Conservation (phyloP, 2,329 filamentous ascomycete genomes). For the Pseudocercospora eumusae region DNA sequence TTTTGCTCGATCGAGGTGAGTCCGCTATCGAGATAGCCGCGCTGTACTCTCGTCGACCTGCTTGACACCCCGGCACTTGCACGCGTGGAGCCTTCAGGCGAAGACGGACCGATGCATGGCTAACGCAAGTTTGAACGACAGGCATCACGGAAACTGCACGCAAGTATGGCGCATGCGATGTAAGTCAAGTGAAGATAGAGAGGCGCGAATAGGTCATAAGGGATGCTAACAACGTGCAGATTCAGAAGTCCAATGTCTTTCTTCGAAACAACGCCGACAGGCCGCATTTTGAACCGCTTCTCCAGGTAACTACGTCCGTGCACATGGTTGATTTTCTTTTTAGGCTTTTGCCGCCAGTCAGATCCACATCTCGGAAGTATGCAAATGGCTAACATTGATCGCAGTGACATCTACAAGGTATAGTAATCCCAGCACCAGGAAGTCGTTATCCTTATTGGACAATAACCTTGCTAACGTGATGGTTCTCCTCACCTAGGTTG, state of each 20-base stretch:
- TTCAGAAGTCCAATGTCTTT: slow-evolving; percentile 98
- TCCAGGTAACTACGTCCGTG: slow-evolving; percentile 63
- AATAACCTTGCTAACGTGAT: slow-evolving; percentile 15
- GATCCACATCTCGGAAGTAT: slow-evolving; percentile 6
- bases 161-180: slow-evolving; percentile 53
- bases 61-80: slow-evolving; percentile 18
- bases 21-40: slow-evolving; percentile 20
- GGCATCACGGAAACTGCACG: slow-evolving; percentile 94
- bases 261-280: slow-evolving; percentile 94
- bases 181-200: slow-evolving; percentile 10
- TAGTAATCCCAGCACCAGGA: background rate
- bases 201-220: background rate
- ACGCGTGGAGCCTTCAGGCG: slow-evolving; percentile 28
- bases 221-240: slow-evolving; percentile 20
- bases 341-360: slow-evolving; percentile 2
- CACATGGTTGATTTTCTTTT: slow-evolving; percentile 13
- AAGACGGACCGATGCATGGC: slow-evolving; percentile 28
- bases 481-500: slow-evolving; percentile 52
- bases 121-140: slow-evolving; percentile 41
- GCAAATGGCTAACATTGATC: slow-evolving; percentile 8
- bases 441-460: background rate
- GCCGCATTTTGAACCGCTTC: slow-evolving; percentile 95
- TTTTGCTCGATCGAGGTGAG: slow-evolving; percentile 96
- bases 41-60: slow-evolving; percentile 19
- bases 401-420: slow-evolving; percentile 28